These are phyloP conservation scores for Eucalyptus melliodora DNA, from an alignment of 345 rosid genomes.

Conservation along the genomic window DNA sequence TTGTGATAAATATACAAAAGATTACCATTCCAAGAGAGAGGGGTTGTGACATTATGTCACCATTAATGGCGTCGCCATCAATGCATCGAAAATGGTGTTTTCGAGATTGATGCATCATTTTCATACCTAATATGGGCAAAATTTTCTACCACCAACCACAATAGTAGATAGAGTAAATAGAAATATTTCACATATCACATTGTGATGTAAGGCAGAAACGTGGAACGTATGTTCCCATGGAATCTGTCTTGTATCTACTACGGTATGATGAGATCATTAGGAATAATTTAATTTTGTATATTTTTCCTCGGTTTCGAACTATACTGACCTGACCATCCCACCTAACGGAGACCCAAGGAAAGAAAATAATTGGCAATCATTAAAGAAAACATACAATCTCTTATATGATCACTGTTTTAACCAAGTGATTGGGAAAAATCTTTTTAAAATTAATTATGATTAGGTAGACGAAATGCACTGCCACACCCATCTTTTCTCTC, in stretches of 20 bases:
- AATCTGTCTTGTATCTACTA: background rate
- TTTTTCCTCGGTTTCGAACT: background rate
- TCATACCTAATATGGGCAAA: too few species aligned
- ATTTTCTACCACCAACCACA: background rate
- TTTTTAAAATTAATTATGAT: background rate
- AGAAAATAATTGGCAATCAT: background rate
- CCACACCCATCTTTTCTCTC: background rate
- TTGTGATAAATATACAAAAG: background rate
- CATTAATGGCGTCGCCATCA: background rate
- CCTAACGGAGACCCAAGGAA: background rate
- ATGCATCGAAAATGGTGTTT: background rate
- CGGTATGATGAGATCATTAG: background rate
- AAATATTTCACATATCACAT: background rate
- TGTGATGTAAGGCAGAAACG: background rate
- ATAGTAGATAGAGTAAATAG: background rate
- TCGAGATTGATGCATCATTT: too few species aligned
- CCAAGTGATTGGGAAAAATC: background rate
- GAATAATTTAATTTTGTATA: background rate
- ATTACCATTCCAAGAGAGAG: background rate
- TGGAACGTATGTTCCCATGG: background rate
- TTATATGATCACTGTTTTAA: background rate
- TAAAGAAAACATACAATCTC: background rate
- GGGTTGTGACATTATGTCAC: too few species aligned
- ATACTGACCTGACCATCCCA: background rate
- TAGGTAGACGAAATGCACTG: background rate